phyloP scores from a whole-genome alignment of 495 filamentous ascomycete genomes.

The Aspergillus funiculosus region DNA sequence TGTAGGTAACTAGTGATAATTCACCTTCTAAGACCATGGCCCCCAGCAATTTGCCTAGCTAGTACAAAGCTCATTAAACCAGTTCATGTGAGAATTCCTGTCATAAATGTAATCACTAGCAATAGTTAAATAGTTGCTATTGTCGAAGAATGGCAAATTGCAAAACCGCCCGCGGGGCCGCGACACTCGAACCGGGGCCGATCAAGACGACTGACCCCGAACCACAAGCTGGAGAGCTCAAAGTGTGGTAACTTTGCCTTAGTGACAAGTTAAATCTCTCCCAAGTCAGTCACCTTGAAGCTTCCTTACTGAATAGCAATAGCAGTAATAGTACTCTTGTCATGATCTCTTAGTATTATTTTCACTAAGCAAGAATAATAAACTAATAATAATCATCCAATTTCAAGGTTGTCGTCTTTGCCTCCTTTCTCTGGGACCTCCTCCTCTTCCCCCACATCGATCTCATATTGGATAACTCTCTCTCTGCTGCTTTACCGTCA shows the following conservation, averaged over 20 bases:
- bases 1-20: too few relatives aligned
- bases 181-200: background rate
- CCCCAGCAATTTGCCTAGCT: too few relatives aligned
- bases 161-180: background rate
- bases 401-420: too few relatives aligned
- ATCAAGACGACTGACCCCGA: constrained; percentile 7
- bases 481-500: too few relatives aligned
- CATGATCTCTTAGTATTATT: constrained; percentile 3
- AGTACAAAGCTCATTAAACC: too few relatives aligned
- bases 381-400: too few relatives aligned
- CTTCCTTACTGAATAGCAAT: too few relatives aligned
- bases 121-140: too few relatives aligned
- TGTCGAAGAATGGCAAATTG: background rate
- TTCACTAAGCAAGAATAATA: constrained; percentile 1
- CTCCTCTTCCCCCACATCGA: constrained; percentile 9
- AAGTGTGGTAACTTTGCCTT: constrained; percentile 18
- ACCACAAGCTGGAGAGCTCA: constrained; percentile 12
- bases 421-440: background rate
- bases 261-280: constrained; percentile 14
- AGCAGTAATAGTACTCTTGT: constrained; percentile 3
- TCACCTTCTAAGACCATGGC: too few relatives aligned
- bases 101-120: too few relatives aligned
- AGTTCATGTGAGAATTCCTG: too few relatives aligned
- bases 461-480: too few relatives aligned
- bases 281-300: constrained; percentile 2